Base-by-base conservation (phyloP, 1,139 yeast genomes). In the Meyerozyma elateridarum region DNA sequence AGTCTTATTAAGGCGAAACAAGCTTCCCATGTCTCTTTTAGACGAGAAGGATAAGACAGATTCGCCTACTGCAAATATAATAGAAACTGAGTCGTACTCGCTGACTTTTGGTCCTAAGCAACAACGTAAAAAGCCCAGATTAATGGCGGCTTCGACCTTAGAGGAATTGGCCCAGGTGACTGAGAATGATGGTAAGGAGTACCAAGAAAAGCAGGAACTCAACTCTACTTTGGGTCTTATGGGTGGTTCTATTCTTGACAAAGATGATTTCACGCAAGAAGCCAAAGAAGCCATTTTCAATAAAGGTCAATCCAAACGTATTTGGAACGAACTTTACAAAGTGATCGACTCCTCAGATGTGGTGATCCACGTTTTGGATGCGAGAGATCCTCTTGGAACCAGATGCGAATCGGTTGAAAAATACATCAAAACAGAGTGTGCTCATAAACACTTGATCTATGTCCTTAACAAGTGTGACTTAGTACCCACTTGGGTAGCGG, bases 401-500 rank as follows among this genome's bases (percentile, higher is more conserved):
- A 76, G 96, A 47, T 91, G 98, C 70, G 83, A 73, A 48, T 75
- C 94, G 3, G 96, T 91, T 37, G 97, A 91, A 59, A 89, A 88
- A 51, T 89, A 88, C 56, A 85, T 91, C 56, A 78, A 73, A 48
- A 91, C 85, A 42, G 98, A 91, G 62, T 89, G 95, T 53, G 87
- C 98, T 19, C 98, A 91, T 58, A 91, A 91, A 63, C 98, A 91
- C 69, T 73, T 91, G 66, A 83, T 91, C 42, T 89, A 83, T 56
- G 96, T 91, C 34, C 69, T 91, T 59, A 91, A 91, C 74, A 91
- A 91, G 74, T 88, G 96, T 74, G 98, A 91, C 69, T 76, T 91
- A 51, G 96, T 93, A 34, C 98, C 98, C 42, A 91, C 96, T 36
- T 91, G 97, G 96, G 96, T 88, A 51, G 96, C 98, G 54, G 97